A percentile compares a stretch with the other conserved stretches of the same genome.
phyloP scores from a whole-genome alignment of 805 yeast species.

The Sugiyamaella lignohabitans region DNA sequence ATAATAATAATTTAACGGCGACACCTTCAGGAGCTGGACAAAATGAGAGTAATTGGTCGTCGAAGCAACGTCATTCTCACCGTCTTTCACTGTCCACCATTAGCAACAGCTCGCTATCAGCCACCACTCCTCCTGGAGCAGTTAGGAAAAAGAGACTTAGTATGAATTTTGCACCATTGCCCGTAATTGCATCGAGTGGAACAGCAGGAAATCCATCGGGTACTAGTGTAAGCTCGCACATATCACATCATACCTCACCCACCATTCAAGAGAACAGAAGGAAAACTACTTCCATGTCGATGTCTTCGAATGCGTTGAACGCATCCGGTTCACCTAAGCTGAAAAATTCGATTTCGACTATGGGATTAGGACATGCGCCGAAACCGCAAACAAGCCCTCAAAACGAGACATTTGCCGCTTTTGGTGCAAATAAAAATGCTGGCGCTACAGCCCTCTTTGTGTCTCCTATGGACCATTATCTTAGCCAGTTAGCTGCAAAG shows the following conservation, averaged over 20 bases:
- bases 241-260: not conserved
- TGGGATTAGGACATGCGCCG: not conserved
- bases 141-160: slow-evolving; percentile 13
- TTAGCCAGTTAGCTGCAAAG: slow-evolving; percentile 34
- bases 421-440: not conserved
- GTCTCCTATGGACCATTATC: slow-evolving; percentile 18
- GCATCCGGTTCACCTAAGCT: not conserved
- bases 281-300: not conserved
- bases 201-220: slow-evolving; percentile 1
- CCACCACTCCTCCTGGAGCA: slow-evolving; percentile 5
- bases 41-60: too few species aligned
- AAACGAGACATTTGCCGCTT: not conserved
- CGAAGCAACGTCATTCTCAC: not conserved
- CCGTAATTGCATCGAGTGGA: slow-evolving; percentile 13
- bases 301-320: not conserved
- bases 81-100: not conserved
- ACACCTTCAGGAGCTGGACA: too few species aligned
- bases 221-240: not conserved
- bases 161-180: slow-evolving; percentile 16
- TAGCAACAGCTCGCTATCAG: not conserved
- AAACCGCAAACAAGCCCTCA: not conserved
- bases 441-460: slow-evolving; percentile 1
- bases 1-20: too few species aligned
- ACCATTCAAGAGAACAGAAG: not conserved
- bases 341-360: not conserved